phyloP scores from a whole-genome alignment of 2,329 filamentous ascomycete species.

The Colletotrichum sp. region DNA sequence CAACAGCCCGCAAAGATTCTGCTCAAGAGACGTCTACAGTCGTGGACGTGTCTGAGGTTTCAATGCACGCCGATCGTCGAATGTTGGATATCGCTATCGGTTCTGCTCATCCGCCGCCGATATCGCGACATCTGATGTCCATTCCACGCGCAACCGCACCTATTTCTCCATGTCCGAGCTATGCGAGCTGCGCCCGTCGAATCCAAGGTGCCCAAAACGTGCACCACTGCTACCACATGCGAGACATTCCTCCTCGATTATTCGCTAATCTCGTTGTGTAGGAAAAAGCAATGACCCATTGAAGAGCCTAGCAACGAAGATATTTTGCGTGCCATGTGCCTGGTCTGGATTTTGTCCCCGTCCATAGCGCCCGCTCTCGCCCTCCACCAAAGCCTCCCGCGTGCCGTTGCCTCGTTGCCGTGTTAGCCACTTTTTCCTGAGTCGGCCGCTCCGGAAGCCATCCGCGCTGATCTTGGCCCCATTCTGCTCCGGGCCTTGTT shows the following conservation, averaged over 20 bases:
- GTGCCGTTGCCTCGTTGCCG: not conserved
- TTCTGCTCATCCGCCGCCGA: slow-evolving; percentile 7
- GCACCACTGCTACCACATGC: slow-evolving; percentile 1
- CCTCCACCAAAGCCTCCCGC: not conserved
- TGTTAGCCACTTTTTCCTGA: slow-evolving; percentile 4
- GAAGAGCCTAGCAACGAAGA: not conserved
- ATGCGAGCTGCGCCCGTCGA: not conserved
- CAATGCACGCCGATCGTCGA: not conserved
- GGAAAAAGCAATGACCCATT: not conserved
- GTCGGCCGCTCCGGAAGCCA: slow-evolving; percentile 5
- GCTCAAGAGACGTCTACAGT: not conserved
- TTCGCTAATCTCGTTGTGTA: not conserved
- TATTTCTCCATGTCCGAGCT: not conserved
- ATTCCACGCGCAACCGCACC: slow-evolving; percentile 3
- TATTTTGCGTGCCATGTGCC: not conserved
- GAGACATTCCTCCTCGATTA: not conserved
- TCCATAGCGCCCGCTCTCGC: not conserved
- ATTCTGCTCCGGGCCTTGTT: not conserved
- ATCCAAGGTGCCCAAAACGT: not conserved
- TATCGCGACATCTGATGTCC: slow-evolving; percentile 19
- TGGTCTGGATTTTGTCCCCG: not conserved
- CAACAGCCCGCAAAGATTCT: not conserved
- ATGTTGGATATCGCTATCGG: not conserved
- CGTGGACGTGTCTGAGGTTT: slow-evolving; percentile 1
- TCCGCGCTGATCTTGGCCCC: slow-evolving; percentile 3